Conservation (phyloP, 768 basidiomycete genomes). For the Pulveroboletus frians region DNA sequence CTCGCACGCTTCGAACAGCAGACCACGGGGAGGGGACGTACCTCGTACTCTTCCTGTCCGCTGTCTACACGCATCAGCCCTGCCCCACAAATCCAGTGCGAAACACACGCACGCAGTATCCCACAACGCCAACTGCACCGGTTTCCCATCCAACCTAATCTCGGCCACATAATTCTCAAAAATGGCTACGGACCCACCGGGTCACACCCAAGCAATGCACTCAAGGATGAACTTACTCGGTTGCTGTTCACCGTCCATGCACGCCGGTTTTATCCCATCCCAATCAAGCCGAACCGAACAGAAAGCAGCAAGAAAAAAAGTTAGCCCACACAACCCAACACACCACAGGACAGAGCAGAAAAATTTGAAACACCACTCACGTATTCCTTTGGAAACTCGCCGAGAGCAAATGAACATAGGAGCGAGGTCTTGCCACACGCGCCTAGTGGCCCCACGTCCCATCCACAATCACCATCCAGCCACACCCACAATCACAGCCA, state of each 20-base stretch:
- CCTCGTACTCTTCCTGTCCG: slow-evolving; percentile 97
- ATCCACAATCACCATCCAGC: not conserved
- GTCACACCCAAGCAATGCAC: not conserved
- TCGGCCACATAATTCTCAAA: slow-evolving; percentile 99
- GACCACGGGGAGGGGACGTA: not conserved
- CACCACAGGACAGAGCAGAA: no score
- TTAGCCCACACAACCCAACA: not conserved
- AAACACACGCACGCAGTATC: slow-evolving; percentile 85
- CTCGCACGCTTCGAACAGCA: no score
- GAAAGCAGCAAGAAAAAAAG: not conserved
- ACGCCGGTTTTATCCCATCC: not conserved
- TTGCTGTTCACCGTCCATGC: slow-evolving; percentile 31
- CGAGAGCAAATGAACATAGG: slow-evolving; percentile 85
- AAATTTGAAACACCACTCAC: slow-evolving; percentile 44
- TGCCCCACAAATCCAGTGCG: not conserved
- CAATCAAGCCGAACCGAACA: not conserved
- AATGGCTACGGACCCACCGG: slow-evolving; percentile 47
- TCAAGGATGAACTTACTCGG: slow-evolving; percentile 35
- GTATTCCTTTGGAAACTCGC: slow-evolving; percentile 95
- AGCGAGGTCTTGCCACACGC: slow-evolving; percentile 96
- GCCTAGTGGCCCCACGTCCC: slow-evolving; percentile 37
- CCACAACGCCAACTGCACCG: slow-evolving; percentile 95
- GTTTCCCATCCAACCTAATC: slow-evolving; percentile 95
- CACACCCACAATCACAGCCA: not conserved
- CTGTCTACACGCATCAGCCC: slow-evolving; percentile 36